These are phyloP conservation scores for Salvia miltiorrhiza DNA, from an alignment of 257 asterid species.

Conservation along the genomic window DNA sequence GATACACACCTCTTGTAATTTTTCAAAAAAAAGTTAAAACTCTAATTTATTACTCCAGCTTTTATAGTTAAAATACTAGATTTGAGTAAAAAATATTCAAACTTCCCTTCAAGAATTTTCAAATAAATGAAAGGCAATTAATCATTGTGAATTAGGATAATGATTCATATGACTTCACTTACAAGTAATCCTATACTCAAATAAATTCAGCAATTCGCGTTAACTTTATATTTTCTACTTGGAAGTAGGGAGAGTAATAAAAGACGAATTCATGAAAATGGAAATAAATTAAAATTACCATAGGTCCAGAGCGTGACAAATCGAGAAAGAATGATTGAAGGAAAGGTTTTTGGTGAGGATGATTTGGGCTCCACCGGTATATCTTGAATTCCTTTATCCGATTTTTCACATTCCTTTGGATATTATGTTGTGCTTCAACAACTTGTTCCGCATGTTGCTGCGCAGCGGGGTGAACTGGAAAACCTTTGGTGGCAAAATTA, in stretches of 20 bases:
- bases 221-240: not conserved
- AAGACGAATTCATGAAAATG: too few species aligned
- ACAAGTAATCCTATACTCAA: too few species aligned
- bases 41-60: too few species aligned
- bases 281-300: slow-evolving; percentile 30
- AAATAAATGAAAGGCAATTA: too few species aligned
- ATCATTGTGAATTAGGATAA: too few species aligned
- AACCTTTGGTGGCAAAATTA: slow-evolving; percentile 24
- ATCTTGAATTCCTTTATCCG: slow-evolving; percentile 59
- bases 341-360: slow-evolving; percentile 49
- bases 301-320: slow-evolving; percentile 68
- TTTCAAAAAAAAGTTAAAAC: too few species aligned
- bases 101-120: too few species aligned
- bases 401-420: not conserved
- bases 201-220: not conserved
- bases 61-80: too few species aligned
- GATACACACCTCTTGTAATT: too few species aligned
- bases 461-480: slow-evolving; percentile 55
- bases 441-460: slow-evolving; percentile 50
- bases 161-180: too few species aligned
- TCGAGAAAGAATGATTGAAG: slow-evolving; percentile 60
- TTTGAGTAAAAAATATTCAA: too few species aligned
- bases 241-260: too few species aligned
- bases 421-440: slow-evolving; percentile 27
- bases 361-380: slow-evolving; percentile 67